These are phyloP conservation scores for Cercospora janseana DNA, from an alignment of 2,329 filamentous ascomycete genomes.

Conservation along the genomic window DNA sequence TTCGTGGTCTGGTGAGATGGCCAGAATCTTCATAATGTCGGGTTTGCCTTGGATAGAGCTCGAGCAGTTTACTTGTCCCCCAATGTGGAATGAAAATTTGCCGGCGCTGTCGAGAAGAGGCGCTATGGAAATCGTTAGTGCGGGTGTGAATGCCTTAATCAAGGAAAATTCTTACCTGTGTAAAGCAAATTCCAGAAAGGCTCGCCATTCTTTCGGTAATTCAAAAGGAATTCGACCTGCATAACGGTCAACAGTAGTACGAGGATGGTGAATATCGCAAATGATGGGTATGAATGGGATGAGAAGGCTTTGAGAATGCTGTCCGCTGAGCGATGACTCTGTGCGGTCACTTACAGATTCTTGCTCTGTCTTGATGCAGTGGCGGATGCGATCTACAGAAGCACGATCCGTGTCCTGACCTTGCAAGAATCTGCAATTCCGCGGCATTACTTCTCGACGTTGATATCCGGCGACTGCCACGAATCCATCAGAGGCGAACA, in stretches of 20 bases:
- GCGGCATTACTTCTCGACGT: slow-evolving; percentile 49
- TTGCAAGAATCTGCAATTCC: slow-evolving; percentile 54
- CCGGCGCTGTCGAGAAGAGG: slow-evolving; percentile 53
- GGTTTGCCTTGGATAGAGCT: slow-evolving; percentile 52
- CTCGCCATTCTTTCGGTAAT: slow-evolving; percentile 52
- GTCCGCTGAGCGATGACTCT: too few species aligned
- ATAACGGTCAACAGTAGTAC: too few species aligned
- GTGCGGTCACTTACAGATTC: too few species aligned
- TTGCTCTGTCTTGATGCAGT: slow-evolving; percentile 44
- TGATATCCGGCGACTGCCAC: slow-evolving; percentile 53
- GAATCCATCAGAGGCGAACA: slow-evolving; percentile 54
- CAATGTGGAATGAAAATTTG: slow-evolving; percentile 54
- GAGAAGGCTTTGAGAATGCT: too few species aligned
- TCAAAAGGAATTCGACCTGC: slow-evolving; percentile 54
- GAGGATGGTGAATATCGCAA: too few species aligned
- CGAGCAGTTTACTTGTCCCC: slow-evolving; percentile 58
- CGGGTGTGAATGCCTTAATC: slow-evolving; percentile 29
- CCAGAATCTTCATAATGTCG: slow-evolving; percentile 53
- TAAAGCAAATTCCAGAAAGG: slow-evolving; percentile 60
- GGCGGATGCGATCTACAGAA: slow-evolving; percentile 44
- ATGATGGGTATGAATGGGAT: too few species aligned
- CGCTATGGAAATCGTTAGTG: slow-evolving; percentile 21
- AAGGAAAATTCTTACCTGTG: neutral
- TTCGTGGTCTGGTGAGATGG: slow-evolving; percentile 15
- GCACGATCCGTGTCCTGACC: slow-evolving; percentile 48